Percentiles rank a stretch among this genome's conserved stretches.
Evolutionary conservation across 2,329 filamentous ascomycete species (phyloP).

Genomic region (Cytospora schulzeri): DNA sequence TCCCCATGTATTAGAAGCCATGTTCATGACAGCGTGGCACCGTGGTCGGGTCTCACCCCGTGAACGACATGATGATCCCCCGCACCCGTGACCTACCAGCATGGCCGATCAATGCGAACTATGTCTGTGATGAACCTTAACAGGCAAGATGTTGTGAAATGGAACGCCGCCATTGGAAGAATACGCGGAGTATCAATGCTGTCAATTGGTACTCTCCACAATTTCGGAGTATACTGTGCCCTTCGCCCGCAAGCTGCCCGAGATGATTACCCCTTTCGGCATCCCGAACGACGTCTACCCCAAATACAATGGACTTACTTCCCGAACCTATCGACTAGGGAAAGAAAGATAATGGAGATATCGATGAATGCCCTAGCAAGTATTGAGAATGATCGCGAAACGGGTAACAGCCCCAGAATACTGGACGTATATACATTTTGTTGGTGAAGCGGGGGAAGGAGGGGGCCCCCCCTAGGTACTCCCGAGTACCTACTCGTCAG

Average conservation of each 20-base stretch:
- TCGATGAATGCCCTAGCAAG: too few species aligned
- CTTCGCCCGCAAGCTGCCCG: background rate
- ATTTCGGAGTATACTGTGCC: background rate
- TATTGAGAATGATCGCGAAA: too few species aligned
- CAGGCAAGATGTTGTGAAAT: background rate
- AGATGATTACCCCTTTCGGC: background rate
- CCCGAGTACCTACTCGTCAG: too few species aligned
- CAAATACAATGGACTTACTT: too few species aligned
- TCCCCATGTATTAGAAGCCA: background rate
- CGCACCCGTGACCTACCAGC: background rate
- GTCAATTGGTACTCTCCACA: background rate
- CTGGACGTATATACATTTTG: too few species aligned
- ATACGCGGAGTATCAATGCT: background rate
- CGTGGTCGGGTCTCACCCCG: background rate
- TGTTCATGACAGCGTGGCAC: background rate
- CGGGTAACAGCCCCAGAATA: too few species aligned
- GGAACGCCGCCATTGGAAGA: background rate
- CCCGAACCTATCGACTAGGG: too few species aligned
- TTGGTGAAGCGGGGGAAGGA: too few species aligned
- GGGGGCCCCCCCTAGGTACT: too few species aligned
- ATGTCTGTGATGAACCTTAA: background rate
- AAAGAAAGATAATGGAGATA: too few species aligned
- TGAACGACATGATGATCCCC: background rate
- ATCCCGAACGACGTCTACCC: background rate
- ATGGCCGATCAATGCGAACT: too few species aligned